Base-by-base conservation (phyloP, 2,329 filamentous ascomycete species). In the Fusarium bactridioides region DNA sequence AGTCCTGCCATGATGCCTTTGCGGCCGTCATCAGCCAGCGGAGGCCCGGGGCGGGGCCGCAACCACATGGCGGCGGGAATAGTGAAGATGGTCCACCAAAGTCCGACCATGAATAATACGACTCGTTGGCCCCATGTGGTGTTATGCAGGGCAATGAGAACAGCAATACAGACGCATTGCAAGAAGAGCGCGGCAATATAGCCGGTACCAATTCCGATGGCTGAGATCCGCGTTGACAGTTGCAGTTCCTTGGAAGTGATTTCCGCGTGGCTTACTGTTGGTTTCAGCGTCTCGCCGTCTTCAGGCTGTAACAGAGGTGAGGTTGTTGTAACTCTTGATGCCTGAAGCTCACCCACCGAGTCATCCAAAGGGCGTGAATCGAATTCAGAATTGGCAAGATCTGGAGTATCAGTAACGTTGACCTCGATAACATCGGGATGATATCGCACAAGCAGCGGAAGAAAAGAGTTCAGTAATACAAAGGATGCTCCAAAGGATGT, bases 401-500 rank as follows among this genome's bases (percentile, higher is more conserved):
- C 80, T 13, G 79, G 79, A 2, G 80, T 80, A 11, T 45, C 62
- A 3, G 74, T 31, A 16, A 69, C 67, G 19, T 76, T 79, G 27
- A 78, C 78, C n/a, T 76, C 75, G 15, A 82, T 73, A 19, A 83
- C 78, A 41, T 84, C 84, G 2, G 93, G 92, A 80, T 98, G 94
- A 79, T 97, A 91, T 51, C 95, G 90, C 64, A 98, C 96, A 15
- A 99, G 87, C 13, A 99, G 85, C 0, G 96, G 96, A 47, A 99
- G 85, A 78, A 98, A 99, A 1, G 95, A 97, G 83, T 99, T 99
- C 50, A 99, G 85, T 18, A 99, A 87, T 6, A 99, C 96, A 80
- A 97, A 98, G 0, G 94, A 97, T 21, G 95, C 94, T 27, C 96
- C 96, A 79, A 98, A 97, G 48, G 94, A 95, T 3, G 94, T 97